Evolutionary conservation across 352 stramenopile genomes (phyloP).

Genomic region (Thalassiosira livingstoniorum): DNA sequence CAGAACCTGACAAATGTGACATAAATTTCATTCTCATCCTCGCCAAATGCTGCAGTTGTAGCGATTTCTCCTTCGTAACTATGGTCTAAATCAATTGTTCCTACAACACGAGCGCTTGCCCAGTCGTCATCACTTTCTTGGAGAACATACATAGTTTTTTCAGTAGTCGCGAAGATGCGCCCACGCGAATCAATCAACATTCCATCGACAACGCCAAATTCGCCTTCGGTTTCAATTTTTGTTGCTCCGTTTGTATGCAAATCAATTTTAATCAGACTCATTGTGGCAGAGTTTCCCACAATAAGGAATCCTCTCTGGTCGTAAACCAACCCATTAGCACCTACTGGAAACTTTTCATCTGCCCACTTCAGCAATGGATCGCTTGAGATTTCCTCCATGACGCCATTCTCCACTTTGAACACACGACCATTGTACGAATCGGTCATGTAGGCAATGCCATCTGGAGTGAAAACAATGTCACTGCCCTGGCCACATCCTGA

Average conservation of each 20-base stretch:
- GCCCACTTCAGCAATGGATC: background rate
- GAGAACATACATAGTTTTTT: background rate
- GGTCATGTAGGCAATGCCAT: background rate
- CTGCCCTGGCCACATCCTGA: background rate
- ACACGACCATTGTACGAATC: background rate
- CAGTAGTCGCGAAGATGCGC: background rate
- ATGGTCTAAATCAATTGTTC: background rate
- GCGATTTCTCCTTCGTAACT: background rate
- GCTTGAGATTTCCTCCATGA: background rate
- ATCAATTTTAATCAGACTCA: background rate
- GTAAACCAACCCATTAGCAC: conserved; percentile 1
- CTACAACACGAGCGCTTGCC: background rate
- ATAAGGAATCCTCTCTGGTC: conserved; percentile 1
- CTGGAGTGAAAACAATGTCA: background rate
- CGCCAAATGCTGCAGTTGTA: background rate
- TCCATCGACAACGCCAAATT: background rate
- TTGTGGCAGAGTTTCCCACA: background rate
- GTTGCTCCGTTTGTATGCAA: background rate
- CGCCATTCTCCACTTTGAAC: conserved; percentile 2
- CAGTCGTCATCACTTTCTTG: background rate
- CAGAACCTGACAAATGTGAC: background rate
- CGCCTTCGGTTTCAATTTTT: background rate
- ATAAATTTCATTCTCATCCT: background rate
- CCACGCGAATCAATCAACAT: background rate
- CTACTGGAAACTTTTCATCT: background rate